Conservation (phyloP, 2,329 filamentous ascomycete species). For the Fusarium xyrophilum region DNA sequence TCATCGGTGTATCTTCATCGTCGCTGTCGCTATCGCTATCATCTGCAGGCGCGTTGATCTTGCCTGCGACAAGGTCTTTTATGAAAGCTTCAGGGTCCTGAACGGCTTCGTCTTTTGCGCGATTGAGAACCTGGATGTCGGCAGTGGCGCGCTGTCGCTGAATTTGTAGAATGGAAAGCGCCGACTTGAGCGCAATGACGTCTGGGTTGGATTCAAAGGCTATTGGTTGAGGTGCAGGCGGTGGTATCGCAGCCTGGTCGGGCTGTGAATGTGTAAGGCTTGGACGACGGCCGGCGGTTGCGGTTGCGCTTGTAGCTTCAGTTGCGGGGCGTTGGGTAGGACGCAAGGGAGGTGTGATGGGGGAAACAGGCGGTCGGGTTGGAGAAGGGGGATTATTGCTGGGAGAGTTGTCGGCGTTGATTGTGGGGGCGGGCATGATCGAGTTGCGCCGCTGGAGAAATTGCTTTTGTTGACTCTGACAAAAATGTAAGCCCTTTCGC, state of each 20-base stretch:
- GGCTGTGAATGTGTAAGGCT: slow-evolving; percentile 56
- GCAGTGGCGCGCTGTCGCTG: slow-evolving; percentile 79
- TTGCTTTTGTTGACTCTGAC: slow-evolving; percentile 11
- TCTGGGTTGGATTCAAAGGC: slow-evolving; percentile 76
- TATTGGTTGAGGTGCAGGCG: slow-evolving; percentile 60
- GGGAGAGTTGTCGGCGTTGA: slow-evolving; percentile 41
- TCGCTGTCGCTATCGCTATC: slow-evolving; percentile 41
- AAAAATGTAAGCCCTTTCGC: slow-evolving; percentile 4
- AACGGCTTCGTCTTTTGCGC: slow-evolving; percentile 74
- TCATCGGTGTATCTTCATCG: slow-evolving; percentile 43
- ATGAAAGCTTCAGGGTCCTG: slow-evolving; percentile 75
- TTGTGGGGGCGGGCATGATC: slow-evolving; percentile 45
- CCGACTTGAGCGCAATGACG: slow-evolving; percentile 83
- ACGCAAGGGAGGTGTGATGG: slow-evolving; percentile 60
- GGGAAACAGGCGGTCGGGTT: slow-evolving; percentile 59
- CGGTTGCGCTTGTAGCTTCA: slow-evolving; percentile 21
- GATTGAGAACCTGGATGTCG: slow-evolving; percentile 75
- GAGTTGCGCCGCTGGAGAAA: slow-evolving; percentile 8
- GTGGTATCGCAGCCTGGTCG: slow-evolving; percentile 50
- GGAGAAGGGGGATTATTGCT: slow-evolving; percentile 53
- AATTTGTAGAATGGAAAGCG: slow-evolving; percentile 85
- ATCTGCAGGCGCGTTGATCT: slow-evolving; percentile 52
- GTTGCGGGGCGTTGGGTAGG: slow-evolving; percentile 45
- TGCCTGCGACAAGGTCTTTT: slow-evolving; percentile 69
- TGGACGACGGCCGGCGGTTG: slow-evolving; percentile 42